These are phyloP conservation scores for Fraxinus excelsior DNA, from an alignment of 257 asterid species.

Conservation along the genomic window DNA sequence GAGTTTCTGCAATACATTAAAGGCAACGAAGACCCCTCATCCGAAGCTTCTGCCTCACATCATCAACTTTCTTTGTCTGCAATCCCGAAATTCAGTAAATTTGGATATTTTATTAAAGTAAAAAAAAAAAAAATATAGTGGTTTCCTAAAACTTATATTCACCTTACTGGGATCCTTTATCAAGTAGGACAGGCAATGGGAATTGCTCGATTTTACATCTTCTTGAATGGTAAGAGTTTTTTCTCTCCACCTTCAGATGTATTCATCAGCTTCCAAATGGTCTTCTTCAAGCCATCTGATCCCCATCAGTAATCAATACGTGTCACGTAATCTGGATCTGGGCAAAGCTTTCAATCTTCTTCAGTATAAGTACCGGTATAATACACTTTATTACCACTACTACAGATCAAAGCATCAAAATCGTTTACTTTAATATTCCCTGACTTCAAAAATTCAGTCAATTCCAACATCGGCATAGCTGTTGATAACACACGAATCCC, in stretches of 20 bases:
- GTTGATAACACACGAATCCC: slow-evolving; percentile 48
- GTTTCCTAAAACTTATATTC: background rate
- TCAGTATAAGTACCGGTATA: slow-evolving; percentile 39
- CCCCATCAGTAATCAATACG: slow-evolving; percentile 60
- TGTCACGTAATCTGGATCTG: slow-evolving; percentile 37
- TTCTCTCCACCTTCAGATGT: slow-evolving; percentile 29
- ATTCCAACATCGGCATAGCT: slow-evolving; percentile 46
- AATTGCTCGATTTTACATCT: slow-evolving; percentile 40
- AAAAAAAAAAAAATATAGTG: too few species aligned
- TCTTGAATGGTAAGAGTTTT: slow-evolving; percentile 33
- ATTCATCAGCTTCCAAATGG: slow-evolving; percentile 48
- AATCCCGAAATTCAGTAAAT: background rate
- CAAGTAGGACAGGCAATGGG: slow-evolving; percentile 47
- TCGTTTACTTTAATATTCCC: slow-evolving; percentile 42
- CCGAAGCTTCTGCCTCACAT: slow-evolving; percentile 54
- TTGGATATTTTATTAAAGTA: too few species aligned
- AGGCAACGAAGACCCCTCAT: slow-evolving; percentile 61
- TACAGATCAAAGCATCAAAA: slow-evolving; percentile 53
- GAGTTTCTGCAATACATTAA: slow-evolving; percentile 55
- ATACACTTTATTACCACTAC: slow-evolving; percentile 32
- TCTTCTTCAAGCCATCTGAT: slow-evolving; percentile 46
- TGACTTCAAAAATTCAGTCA: slow-evolving; percentile 37
- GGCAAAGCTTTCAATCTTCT: slow-evolving; percentile 14
- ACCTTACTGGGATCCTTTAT: slow-evolving; percentile 49
- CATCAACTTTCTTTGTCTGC: slow-evolving; percentile 53